A percentile compares a stretch with the other conserved stretches of the same genome.
phyloP scores from a whole-genome alignment of 2,329 filamentous ascomycete genomes.

The Dendryphion nanum region DNA sequence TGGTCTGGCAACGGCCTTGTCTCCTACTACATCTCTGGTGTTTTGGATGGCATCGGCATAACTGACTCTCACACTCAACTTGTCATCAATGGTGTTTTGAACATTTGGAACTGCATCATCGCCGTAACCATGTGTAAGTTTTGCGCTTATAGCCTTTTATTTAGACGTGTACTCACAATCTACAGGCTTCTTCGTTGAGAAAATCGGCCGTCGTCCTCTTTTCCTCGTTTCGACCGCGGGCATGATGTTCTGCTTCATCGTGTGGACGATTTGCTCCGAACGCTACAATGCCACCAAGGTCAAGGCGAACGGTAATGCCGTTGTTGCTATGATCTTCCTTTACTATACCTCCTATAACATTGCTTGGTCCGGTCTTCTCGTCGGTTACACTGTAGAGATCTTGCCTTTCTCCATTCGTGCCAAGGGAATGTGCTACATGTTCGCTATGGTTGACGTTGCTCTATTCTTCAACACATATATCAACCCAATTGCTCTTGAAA shows the following conservation, averaged over 20 bases:
- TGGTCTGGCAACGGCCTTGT: slow-evolving; percentile 41
- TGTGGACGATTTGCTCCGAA: slow-evolving; percentile 26
- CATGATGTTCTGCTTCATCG: slow-evolving; percentile 31
- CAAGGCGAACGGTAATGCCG: slow-evolving; percentile 38
- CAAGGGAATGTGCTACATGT: slow-evolving; percentile 51
- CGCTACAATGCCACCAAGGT: slow-evolving; percentile 16
- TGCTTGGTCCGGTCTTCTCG: slow-evolving; percentile 54
- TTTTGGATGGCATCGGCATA: slow-evolving; percentile 36
- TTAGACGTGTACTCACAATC: slow-evolving; percentile 1
- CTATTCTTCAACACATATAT: slow-evolving; percentile 59
- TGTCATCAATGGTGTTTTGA: slow-evolving; percentile 50
- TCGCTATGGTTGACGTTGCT: slow-evolving; percentile 58
- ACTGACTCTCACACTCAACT: slow-evolving; percentile 37
- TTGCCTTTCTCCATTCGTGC: slow-evolving; percentile 48
- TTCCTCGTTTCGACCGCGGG: slow-evolving; percentile 32
- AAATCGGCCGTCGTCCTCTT: slow-evolving; percentile 30
- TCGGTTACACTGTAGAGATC: slow-evolving; percentile 52
- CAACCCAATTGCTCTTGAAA: slow-evolving; percentile 45
- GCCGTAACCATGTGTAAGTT: slow-evolving; percentile 43
- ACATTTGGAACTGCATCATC: slow-evolving; percentile 61
- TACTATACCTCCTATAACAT: slow-evolving; percentile 52
- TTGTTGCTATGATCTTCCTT: slow-evolving; percentile 52
- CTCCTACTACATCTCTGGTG: slow-evolving; percentile 35
- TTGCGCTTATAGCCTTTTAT: slow-evolving; percentile 36
- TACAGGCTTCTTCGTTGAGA: slow-evolving; percentile 31